Evolutionary conservation across 1,139 yeast species (phyloP).

Genomic region (Hansenula sp.): DNA sequence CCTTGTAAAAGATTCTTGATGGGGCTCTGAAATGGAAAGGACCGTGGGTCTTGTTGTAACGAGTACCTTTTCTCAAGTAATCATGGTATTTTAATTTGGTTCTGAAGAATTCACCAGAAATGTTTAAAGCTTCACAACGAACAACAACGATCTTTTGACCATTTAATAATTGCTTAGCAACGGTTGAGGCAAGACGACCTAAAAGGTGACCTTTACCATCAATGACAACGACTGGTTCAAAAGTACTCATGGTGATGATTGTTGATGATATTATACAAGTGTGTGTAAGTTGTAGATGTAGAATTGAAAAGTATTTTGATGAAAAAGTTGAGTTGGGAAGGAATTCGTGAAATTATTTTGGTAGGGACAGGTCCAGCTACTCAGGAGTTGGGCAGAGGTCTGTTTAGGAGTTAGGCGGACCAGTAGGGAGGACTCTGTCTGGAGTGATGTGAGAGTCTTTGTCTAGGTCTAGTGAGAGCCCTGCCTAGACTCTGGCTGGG

Average conservation of each 20-base stretch:
- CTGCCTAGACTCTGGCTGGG: no score
- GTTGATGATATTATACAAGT: background rate
- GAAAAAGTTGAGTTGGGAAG: conserved; percentile 3
- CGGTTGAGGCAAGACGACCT: conserved; percentile 99
- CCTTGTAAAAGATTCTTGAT: conserved; percentile 99
- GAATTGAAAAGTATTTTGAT: conserved; percentile 3
- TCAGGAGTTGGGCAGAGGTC: no score
- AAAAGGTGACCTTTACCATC: conserved; percentile 99
- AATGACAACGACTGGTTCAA: conserved; percentile 95
- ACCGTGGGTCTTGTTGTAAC: conserved; percentile 98
- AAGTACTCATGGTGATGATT: conserved; percentile 61
- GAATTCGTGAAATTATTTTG: no score
- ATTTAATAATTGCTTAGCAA: conserved; percentile 96
- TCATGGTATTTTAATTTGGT: conserved; percentile 99
- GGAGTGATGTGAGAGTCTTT: no score
- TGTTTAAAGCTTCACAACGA: conserved; percentile 97
- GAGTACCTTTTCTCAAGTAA: conserved; percentile 98
- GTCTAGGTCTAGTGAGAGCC: no score
- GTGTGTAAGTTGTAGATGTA: background rate
- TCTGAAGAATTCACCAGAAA: conserved; percentile 99
- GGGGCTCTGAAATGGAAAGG: conserved; percentile 99
- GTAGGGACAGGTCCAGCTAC: no score
- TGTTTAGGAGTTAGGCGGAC: background rate
- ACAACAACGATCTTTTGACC: conserved; percentile 98
- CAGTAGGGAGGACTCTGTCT: no score